Evolutionary conservation across 257 asterid genomes (phyloP), one percentile per base, ranked within the genome.

Genomic region (Solanum lignicaule): DNA sequence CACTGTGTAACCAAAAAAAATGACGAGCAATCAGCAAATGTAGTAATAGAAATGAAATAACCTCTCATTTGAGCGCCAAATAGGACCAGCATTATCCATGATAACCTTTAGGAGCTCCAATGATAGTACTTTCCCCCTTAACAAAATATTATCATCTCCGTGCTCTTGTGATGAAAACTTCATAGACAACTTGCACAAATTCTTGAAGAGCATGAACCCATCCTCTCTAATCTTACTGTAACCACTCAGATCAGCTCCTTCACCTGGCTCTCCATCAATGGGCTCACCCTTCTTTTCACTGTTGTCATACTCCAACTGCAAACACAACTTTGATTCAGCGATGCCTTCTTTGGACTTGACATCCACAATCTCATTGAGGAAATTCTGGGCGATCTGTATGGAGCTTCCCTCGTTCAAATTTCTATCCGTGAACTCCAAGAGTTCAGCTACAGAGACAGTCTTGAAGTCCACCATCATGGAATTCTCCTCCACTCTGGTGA

Each of bases 51-150:
- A 76, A 81, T 81, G 39, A 81, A 48, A 92, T 94, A 92, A 92
- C 99, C 99, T 97, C 91, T 97, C 99, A 72, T 93, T 94, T 83
- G 98, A 93, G 85, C 94, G 94, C 99, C 99, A 97, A 72, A 94
- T 90, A 82, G 95, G 95, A 81, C 98, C 99, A 55, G 99, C 98
- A 92, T 95, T 95, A 89, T 90, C 93, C 96, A 93, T 94, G 79
- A 97, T 92, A 89, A 97, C 98, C 89, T 97, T 96, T 89, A 97
- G 91, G 91, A 97, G 99, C 94, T 97, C 99, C 94, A 97, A 87
- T 32, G 99, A 97, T 35, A 97, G 93, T 41, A 94, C 90, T 90
- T 97, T 97, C 39, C 99, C 99, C 91, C 98, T 95, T 91, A 97
- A 88, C 82, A 97, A 95, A 88, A 97, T 96, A 88, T 97, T 98